Evolutionary conservation across 192 early-diverging fungal genomes (phyloP).

Genomic region (Helicostylum pulchrum): DNA sequence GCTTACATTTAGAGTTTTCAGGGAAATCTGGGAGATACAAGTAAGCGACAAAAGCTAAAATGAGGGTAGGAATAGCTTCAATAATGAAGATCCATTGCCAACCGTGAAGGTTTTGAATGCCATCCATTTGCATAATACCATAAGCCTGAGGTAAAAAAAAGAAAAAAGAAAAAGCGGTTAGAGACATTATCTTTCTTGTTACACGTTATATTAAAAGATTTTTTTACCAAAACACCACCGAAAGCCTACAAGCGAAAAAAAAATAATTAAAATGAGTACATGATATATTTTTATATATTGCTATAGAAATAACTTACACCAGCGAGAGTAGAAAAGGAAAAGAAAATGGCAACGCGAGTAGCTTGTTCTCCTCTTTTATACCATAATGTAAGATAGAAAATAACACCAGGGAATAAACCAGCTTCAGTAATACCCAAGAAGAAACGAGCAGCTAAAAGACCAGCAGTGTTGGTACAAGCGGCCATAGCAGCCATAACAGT

Average conservation of each 20-base stretch:
- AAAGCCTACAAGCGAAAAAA: constrained; percentile 36
- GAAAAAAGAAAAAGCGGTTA: background rate
- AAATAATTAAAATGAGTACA: background rate
- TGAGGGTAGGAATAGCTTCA: constrained; percentile 61
- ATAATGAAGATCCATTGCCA: constrained; percentile 80
- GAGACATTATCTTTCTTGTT: background rate
- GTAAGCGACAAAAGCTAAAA: constrained; percentile 48
- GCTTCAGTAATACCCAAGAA: constrained; percentile 59
- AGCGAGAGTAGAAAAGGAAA: constrained; percentile 48
- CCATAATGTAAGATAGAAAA: constrained; percentile 56
- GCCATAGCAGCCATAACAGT: constrained; percentile 52
- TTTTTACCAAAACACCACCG: constrained; percentile 53
- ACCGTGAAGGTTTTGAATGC: constrained; percentile 47
- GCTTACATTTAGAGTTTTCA: constrained; percentile 39
- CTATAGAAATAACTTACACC: constrained; percentile 39
- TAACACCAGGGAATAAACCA: constrained; percentile 56
- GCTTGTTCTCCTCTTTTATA: constrained; percentile 46
- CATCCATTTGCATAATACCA: constrained; percentile 57
- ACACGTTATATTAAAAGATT: background rate
- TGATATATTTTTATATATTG: background rate
- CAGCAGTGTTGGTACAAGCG: constrained; percentile 36
- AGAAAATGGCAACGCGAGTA: constrained; percentile 53
- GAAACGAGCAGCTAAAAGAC: constrained; percentile 52
- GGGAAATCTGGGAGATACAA: constrained; percentile 52
- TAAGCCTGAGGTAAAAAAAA: no score